phyloP scores from a whole-genome alignment of 1,139 yeast genomes.

The Diutina rugosa region DNA sequence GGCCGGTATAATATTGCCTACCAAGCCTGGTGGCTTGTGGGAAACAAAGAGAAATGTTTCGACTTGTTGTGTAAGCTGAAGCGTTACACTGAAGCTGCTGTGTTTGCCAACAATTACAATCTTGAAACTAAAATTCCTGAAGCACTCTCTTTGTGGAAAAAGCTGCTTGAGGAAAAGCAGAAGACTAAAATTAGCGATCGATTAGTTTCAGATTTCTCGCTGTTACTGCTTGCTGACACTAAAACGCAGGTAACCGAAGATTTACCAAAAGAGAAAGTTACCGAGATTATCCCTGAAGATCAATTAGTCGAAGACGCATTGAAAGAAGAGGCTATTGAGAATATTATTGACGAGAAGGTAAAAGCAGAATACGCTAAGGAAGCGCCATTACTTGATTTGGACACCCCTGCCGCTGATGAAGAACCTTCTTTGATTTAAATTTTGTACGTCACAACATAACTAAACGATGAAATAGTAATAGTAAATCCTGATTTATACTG shows the following conservation, averaged over 20 bases:
- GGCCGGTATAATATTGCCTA: constrained; percentile 89
- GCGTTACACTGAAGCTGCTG: constrained; percentile 73
- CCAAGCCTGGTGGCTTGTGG: constrained; percentile 81
- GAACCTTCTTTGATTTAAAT: constrained; percentile 1
- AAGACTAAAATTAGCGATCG: constrained; percentile 51
- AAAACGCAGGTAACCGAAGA: constrained; percentile 3
- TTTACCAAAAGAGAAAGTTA: constrained; percentile 5
- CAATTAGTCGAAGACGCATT: background rate
- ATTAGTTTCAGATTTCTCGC: constrained; percentile 27
- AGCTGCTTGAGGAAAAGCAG: constrained; percentile 34
- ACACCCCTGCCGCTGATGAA: background rate
- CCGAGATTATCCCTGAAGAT: constrained; percentile 5
- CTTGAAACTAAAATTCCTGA: constrained; percentile 30
- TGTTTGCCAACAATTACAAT: constrained; percentile 68
- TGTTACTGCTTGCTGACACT: constrained; percentile 6
- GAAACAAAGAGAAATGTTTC: constrained; percentile 53
- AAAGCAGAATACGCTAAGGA: constrained; percentile 2
- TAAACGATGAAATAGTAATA: background rate
- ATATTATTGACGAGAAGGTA: background rate
- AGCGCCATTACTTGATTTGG: constrained; percentile 7
- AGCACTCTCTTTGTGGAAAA: constrained; percentile 56
- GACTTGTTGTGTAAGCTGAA: constrained; percentile 57
- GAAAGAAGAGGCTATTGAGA: background rate
- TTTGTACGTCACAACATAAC: background rate
- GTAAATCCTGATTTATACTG: background rate